Evolutionary conservation across 306 rosid species (phyloP).

Genomic region (Dryas alaskensis): DNA sequence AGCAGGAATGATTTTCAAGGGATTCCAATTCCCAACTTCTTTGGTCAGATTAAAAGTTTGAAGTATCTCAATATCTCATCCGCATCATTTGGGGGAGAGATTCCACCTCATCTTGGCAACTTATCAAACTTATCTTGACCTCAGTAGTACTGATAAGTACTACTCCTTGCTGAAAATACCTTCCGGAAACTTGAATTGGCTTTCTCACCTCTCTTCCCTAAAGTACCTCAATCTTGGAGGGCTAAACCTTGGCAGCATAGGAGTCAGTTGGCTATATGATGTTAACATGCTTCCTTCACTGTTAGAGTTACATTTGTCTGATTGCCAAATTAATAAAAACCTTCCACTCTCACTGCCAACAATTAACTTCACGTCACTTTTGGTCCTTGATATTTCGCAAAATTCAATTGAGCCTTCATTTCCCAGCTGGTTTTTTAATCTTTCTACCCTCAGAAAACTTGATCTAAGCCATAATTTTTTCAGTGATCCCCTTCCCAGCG

Average conservation of each 20-base stretch:
- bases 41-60: conserved; percentile 35
- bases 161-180: background rate
- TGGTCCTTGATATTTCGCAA: background rate
- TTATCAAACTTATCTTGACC: conserved; percentile 24
- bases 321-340: background rate
- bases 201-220: conserved; percentile 32
- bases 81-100: conserved; percentile 29
- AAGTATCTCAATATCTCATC: conserved; percentile 35
- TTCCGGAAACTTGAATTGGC: conserved; percentile 25
- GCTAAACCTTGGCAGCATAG: conserved; percentile 20
- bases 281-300: conserved; percentile 12
- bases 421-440: background rate
- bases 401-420: background rate
- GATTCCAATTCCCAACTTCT: conserved; percentile 30
- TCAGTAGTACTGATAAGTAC: background rate
- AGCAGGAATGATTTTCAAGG: conserved; percentile 35
- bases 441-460: conserved; percentile 1
- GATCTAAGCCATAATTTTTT: background rate
- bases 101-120: background rate
- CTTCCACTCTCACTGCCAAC: background rate
- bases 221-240: conserved; percentile 26
- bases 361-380: background rate
- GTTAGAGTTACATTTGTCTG: background rate
- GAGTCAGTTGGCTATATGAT: conserved; percentile 7
- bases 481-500: background rate